Conservation (phyloP, 345 rosid species). For the Reutealis trisperma region DNA sequence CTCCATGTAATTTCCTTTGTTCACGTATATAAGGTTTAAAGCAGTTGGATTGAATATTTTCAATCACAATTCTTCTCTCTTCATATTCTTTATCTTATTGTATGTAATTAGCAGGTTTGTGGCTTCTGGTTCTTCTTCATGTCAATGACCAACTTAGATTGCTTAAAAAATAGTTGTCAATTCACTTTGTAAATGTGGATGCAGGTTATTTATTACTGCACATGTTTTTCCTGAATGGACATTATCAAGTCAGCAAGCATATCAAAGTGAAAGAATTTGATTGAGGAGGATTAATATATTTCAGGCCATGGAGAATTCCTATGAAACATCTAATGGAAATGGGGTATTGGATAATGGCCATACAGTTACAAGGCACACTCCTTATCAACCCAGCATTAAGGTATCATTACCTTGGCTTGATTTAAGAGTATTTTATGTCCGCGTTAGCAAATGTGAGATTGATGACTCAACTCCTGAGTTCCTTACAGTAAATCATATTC, state of each 20-base stretch:
- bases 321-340: conserved; percentile 38
- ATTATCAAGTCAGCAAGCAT: conserved; percentile 15
- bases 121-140: conserved; percentile 4
- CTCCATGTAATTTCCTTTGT: not conserved
- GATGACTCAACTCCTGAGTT: conserved; percentile 21
- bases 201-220: conserved; percentile 27
- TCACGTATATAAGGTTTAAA: not conserved
- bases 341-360: conserved; percentile 41
- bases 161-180: conserved; percentile 11
- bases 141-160: conserved; percentile 12
- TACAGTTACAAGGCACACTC: conserved; percentile 29
- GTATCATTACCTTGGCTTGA: conserved; percentile 33
- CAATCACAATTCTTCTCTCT: not conserved
- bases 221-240: conserved; percentile 21
- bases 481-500: conserved; percentile 30
- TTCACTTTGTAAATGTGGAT: conserved; percentile 17
- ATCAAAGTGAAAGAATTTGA: conserved; percentile 30
- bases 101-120: not conserved
- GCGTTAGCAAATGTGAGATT: conserved; percentile 37
- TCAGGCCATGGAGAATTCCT: conserved; percentile 54
- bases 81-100: not conserved
- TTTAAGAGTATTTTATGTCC: conserved; percentile 30
- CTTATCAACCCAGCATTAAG: conserved; percentile 39
- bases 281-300: conserved; percentile 21
- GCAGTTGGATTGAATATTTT: conserved; percentile 2